Percentiles rank a stretch among this genome's conserved stretches.
Evolutionary conservation across 169 alveolate species (phyloP).

Genomic region (Eimeria zaria): DNA sequence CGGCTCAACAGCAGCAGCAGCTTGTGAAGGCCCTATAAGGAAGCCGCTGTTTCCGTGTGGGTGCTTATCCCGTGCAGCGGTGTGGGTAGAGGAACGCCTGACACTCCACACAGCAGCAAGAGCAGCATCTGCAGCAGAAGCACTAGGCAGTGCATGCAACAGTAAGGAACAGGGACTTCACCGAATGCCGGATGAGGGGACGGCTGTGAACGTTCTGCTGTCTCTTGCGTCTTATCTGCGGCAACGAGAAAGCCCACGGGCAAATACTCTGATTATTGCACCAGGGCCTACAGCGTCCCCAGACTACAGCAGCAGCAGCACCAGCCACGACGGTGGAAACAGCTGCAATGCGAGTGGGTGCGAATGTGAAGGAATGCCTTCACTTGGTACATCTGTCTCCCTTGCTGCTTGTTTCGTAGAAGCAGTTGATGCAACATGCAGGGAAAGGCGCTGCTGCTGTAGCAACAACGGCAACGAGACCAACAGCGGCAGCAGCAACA

Average conservation of each 20-base stretch:
- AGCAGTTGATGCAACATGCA: slow-evolving; percentile 51
- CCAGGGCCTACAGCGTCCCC: slow-evolving; percentile 9
- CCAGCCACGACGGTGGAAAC: slow-evolving; percentile 35
- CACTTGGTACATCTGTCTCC: neutral
- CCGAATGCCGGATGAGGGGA: slow-evolving; percentile 2
- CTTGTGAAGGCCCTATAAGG: neutral
- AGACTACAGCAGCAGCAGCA: slow-evolving; percentile 21
- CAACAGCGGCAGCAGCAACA: slow-evolving; percentile 19
- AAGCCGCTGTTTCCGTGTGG: neutral
- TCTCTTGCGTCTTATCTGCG: slow-evolving; percentile 15
- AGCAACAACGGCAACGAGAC: slow-evolving; percentile 9
- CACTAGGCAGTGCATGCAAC: neutral
- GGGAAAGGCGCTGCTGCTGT: slow-evolving; percentile 66
- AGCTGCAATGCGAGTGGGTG: neutral
- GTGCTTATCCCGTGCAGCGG: slow-evolving; percentile 34
- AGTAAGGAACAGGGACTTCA: slow-evolving; percentile 14
- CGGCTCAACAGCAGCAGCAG: slow-evolving; percentile 14
- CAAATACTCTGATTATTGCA: neutral
- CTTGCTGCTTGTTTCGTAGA: slow-evolving; percentile 48
- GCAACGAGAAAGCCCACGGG: neutral
- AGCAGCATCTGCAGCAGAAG: slow-evolving; percentile 9
- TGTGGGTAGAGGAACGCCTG: slow-evolving; percentile 11
- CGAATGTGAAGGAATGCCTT: neutral
- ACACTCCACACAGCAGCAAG: neutral
- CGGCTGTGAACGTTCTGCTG: slow-evolving; percentile 36